Base-by-base conservation (phyloP, 2,329 filamentous ascomycete species). In the Annulohypoxylon truncatum region DNA sequence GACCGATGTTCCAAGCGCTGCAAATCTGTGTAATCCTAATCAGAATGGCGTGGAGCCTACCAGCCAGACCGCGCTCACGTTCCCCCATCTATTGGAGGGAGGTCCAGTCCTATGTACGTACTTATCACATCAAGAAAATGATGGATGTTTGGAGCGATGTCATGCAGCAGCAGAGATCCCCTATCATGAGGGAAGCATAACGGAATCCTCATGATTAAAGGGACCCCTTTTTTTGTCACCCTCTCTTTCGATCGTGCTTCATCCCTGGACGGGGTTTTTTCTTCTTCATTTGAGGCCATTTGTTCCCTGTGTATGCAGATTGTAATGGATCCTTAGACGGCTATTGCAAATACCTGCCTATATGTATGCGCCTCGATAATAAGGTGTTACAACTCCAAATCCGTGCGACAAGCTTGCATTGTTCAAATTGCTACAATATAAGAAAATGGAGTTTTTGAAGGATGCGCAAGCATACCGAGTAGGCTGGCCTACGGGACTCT, bases 311-410 rank as follows among this genome's bases (percentile, higher is more conserved):
- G 13, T 40, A 35, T 28, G 44, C 46, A 56, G 28, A 47, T 50
- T 38, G 54, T 33, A 57, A 46, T 40, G 26, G 24, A n/a, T 56
- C 24, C 51, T 51, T 46, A 28, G 38, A 53, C 56, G 31, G 55
- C 55, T 60, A 59, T 67, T 66, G 58, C 62, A 50, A 67, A 63
- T 57, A 55, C 40, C 24, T 51, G 57, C 8, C 33, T 44, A 31
- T 59, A 62, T 66, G 55, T 59, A 62, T 66, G 57, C 59, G 66
- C 47, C 57, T 66, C 61, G 69, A 70, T 56, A 66, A 70, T 53
- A 61, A 59, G 18, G 60, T 66, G 22, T 54, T 60, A 68, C 69
- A 50, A 38, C 51, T 48, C 61, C 64, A 70, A 67, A 63, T 50
- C 54, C 26, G 67, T 65, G 48, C 63, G 54, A 68, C 69, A 24